Evolutionary conservation across 1,284 basidiomycete genomes (phyloP).

Genomic region (Earliella scabrosa): DNA sequence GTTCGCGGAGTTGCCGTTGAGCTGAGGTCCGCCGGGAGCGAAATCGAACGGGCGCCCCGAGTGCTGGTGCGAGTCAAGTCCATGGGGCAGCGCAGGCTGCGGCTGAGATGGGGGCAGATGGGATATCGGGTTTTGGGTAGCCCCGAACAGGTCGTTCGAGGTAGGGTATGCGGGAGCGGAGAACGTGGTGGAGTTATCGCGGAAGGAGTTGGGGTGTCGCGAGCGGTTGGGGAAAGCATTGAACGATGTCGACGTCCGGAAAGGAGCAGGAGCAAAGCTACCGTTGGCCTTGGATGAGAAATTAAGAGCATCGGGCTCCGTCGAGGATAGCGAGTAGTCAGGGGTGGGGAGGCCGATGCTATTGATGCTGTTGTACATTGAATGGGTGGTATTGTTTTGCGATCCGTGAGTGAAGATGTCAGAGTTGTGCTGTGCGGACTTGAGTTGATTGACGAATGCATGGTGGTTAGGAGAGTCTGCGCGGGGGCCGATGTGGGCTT

Average conservation of each 20-base stretch:
- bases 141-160: constrained; percentile 33
- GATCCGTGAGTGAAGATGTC: constrained; percentile 35
- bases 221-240: constrained; percentile 39
- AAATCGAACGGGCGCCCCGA: constrained; percentile 33
- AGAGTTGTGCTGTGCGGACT: constrained; percentile 39
- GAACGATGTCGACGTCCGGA: constrained; percentile 40
- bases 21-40: constrained; percentile 24
- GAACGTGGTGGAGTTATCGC: constrained; percentile 37
- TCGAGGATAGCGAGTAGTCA: constrained; percentile 41
- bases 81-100: constrained; percentile 23
- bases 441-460: constrained; percentile 37
- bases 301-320: constrained; percentile 44
- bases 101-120: constrained; percentile 21
- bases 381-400: constrained; percentile 37
- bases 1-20: constrained; percentile 25
- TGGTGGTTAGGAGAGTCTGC: constrained; percentile 55
- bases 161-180: constrained; percentile 26
- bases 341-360: constrained; percentile 39
- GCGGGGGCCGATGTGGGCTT: constrained; percentile 45
- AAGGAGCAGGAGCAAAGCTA: constrained; percentile 36
- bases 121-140: constrained; percentile 27
- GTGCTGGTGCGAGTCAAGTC: constrained; percentile 34
- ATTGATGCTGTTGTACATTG: constrained; percentile 53
- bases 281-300: constrained; percentile 45
- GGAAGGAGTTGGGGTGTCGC: constrained; percentile 37